Conservation (phyloP, 768 basidiomycete genomes). For the Boletus rex-veris region DNA sequence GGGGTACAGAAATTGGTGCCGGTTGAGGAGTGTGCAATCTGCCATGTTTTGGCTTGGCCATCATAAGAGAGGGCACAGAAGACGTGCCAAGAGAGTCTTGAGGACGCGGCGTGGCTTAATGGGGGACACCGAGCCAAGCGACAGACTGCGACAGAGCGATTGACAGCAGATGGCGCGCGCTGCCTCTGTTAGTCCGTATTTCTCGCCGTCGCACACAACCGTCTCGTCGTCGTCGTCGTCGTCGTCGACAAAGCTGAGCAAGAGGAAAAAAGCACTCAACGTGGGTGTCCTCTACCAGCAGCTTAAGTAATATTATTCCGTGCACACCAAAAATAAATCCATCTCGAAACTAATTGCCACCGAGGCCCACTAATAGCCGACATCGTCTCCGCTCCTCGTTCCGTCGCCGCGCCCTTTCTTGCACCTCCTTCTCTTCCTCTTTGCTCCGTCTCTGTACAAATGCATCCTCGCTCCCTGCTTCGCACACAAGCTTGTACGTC, state of each 20-base stretch:
- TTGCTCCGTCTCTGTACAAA: slow-evolving; percentile 37
- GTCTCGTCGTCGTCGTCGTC: not conserved
- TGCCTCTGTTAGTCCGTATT: not conserved
- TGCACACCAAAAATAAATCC: slow-evolving; percentile 14
- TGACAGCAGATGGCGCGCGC: not conserved
- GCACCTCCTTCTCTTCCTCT: slow-evolving; percentile 35
- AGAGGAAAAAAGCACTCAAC: not conserved
- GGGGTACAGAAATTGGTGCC: not conserved
- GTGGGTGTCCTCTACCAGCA: not conserved
- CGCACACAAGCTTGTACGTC: slow-evolving; percentile 69
- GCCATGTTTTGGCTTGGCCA: slow-evolving; percentile 54
- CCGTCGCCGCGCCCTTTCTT: slow-evolving; percentile 40
- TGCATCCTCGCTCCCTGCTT: slow-evolving; percentile 59
- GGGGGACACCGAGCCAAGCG: slow-evolving; percentile 12
- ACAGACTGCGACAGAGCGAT: not conserved
- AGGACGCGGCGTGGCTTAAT: slow-evolving; percentile 32
- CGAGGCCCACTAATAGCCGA: slow-evolving; percentile 18
- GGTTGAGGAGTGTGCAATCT: not conserved
- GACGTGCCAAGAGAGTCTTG: slow-evolving; percentile 38
- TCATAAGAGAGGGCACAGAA: slow-evolving; percentile 37
- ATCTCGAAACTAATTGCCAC: not conserved
- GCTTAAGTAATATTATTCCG: slow-evolving; percentile 9
- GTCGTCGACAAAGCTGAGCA: not conserved
- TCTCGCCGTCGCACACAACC: too few relatives aligned
- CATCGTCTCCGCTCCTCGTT: slow-evolving; percentile 57